Conservation (phyloP, 257 asterid species). For the Thymus mandschuricus region DNA sequence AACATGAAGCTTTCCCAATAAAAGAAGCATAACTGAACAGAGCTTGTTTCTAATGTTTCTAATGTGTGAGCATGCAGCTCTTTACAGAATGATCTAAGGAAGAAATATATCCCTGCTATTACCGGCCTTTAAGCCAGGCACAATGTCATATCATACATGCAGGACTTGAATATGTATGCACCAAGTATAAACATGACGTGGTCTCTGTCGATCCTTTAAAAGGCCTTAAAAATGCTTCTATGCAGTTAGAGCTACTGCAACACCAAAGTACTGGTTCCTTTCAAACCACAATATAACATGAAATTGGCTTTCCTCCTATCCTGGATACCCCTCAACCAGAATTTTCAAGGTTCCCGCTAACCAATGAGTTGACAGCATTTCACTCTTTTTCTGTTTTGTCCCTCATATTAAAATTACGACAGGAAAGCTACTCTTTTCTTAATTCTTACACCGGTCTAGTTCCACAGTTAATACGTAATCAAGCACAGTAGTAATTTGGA, state of each 20-base stretch:
- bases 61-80: background rate
- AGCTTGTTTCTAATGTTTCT: constrained; percentile 6
- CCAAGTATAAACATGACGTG: background rate
- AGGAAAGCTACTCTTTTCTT: constrained; percentile 1
- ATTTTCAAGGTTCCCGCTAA: constrained; percentile 13
- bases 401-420: constrained; percentile 3
- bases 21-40: constrained; percentile 16
- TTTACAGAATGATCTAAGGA: background rate
- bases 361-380: constrained; percentile 8
- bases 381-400: background rate
- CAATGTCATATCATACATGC: background rate
- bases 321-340: constrained; percentile 16
- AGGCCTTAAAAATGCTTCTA: background rate
- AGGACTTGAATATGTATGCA: background rate
- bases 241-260: no score
- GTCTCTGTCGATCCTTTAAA: constrained; percentile 3
- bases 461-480: constrained; percentile 4
- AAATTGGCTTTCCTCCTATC: constrained; percentile 5
- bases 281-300: background rate
- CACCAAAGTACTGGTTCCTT: background rate
- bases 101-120: constrained; percentile 1
- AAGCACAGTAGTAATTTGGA: background rate
- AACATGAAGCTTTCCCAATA: constrained; percentile 14
- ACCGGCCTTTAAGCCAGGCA: background rate
- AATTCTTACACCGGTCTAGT: background rate